Base-by-base conservation (phyloP, 805 yeast species). In the Candida ortonii region DNA sequence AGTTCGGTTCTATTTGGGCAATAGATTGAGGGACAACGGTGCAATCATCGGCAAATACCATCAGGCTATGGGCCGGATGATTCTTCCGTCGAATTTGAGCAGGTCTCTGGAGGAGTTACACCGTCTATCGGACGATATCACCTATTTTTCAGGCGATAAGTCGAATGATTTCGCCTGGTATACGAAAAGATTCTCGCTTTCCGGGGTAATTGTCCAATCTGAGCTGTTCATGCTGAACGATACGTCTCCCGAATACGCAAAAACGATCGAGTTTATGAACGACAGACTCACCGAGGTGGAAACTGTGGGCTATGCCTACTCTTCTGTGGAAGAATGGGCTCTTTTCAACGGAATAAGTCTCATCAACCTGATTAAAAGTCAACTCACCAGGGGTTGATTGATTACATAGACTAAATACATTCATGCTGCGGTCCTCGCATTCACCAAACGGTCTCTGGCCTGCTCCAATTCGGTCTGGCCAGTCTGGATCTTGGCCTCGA, bases 141-240 rank as follows among this genome's bases (percentile, higher is more conserved):
- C 85, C 28, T 87, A 62, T 58, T 78, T 76, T 47, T 78, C 95
- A 0, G 93, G 89, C 8, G 97, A 89, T 54, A 52, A 59, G 34
- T 73, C 93, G 14, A 78, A 78, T 45, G 96, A 87, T 57, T 80
- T 84, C 55, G 82, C 86, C 3, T 90, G 98, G 98, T 90, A 90
- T 59, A 67, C 94, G n/a, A 84, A 88, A 53, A 68, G 98, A 45
- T 64, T 82, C 11, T 72, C 84, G 7, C 55, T 90, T 11, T 72
- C 84, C 16, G 68, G 83, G 2, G 71, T 83, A 2, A 86, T 84
- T 57, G 83, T 84, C 3, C 74, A 81, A 23, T 64, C 83, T 24
- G 97, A 90, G 57, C 62, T 86, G 42, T 86, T 75, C 63, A 83
- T 82, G 93, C 65, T 85, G 27, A 80, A 73, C 47, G 97, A 90